These are phyloP conservation scores for Salix exigua DNA, from an alignment of 345 rosid genomes.

Conservation along the genomic window DNA sequence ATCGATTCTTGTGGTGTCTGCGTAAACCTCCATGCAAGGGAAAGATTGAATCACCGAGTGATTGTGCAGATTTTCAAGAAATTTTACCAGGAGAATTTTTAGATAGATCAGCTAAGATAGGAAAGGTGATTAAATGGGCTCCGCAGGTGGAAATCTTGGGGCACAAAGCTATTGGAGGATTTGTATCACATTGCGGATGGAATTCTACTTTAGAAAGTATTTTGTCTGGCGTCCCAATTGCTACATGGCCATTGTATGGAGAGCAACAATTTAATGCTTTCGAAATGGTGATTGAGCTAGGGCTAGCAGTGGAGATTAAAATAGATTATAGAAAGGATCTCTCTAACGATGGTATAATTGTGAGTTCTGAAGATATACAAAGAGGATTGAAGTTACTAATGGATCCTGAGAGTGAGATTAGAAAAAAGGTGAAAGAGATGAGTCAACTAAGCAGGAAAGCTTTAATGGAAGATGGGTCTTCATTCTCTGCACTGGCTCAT, in stretches of 20 bases:
- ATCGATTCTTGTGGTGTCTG: conserved; percentile 17
- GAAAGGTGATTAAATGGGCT: conserved; percentile 12
- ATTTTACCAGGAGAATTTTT: neutral
- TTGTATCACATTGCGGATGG: conserved; percentile 15
- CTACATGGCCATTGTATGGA: conserved; percentile 4
- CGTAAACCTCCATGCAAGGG: neutral
- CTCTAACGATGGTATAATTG: neutral
- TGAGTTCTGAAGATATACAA: neutral
- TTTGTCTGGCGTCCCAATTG: conserved; percentile 8
- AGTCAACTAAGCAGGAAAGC: neutral
- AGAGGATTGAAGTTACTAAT: neutral
- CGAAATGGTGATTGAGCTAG: neutral
- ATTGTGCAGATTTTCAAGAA: neutral
- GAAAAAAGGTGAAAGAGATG: neutral
- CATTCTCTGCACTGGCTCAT: neutral
- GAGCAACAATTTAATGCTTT: conserved; percentile 12
- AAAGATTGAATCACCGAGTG: neutral
- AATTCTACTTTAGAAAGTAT: conserved; percentile 4
- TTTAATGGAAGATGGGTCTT: neutral
- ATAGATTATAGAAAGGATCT: neutral
- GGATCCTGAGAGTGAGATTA: neutral
- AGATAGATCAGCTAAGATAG: neutral
- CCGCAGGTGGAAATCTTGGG: neutral
- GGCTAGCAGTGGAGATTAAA: neutral
- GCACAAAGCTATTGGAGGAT: conserved; percentile 6